Evolutionary conservation across 2,329 filamentous ascomycete species (phyloP), one percentile per base, ranked within the genome.

Genomic region (Neoarthrinium moseri): DNA sequence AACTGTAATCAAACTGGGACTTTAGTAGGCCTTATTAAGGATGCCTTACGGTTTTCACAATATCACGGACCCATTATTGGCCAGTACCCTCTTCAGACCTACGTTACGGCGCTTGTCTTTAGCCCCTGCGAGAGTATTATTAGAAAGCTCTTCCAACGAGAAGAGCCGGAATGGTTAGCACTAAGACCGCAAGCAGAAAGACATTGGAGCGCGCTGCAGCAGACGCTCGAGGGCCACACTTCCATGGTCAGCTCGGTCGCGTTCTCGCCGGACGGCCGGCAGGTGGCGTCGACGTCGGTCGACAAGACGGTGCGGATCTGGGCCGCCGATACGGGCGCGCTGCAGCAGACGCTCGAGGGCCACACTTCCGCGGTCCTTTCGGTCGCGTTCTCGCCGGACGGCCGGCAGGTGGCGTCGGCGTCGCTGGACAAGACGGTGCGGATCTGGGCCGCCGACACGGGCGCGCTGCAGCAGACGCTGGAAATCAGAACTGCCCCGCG

Each of bases 101-200:
- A 71, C 48, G 56, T 47, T 6, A 64, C 53, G 13, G 64, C 49
- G 8, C 62, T 58, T 18, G 51, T 58, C 35, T 70, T 70, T 45
- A 58, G 57, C 42, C 65, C 62, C 23, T 22, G 39, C 3, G 23
- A 39, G 3, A 63, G 56, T 43, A 20, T 53, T 7, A 48, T 59
- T 10, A 44, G 56, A 40, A 42, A 17, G 4, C 30, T 48, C 17
- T 57, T 56, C 30, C 13, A 48, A 29, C 4, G 22, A 5, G 47
- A 60, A 39, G 47, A 48, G 33, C 54, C 55, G 7, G 17, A 24
- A 1, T 56, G 52, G 43, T 49, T 62, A 5, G 44, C 21, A 4
- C 42, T 36, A 15, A 46, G 42, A 38, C 51, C 51, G 3, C 15
- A 23, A 15, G 32, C 43, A n/a, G 43, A 46, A 11, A 23, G 21